Percentiles rank a stretch among this genome's conserved stretches.
Evolutionary conservation across 768 basidiomycete genomes (phyloP).

Genomic region (Psilocybe sp.): DNA sequence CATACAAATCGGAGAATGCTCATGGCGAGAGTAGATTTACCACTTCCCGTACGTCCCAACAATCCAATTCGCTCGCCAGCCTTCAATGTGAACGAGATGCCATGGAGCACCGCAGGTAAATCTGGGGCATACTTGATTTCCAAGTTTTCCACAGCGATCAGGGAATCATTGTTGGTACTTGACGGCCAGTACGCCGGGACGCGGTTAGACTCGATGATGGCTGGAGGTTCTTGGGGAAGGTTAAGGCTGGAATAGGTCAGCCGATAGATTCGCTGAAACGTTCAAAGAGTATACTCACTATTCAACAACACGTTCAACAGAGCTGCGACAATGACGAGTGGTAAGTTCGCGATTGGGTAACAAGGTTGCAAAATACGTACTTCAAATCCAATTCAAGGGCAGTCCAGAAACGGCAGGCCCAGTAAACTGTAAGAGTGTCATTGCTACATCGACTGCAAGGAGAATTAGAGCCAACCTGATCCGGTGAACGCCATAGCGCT

Average conservation of each 20-base stretch:
- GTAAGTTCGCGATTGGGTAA: neutral
- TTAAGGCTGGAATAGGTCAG: slow-evolving; percentile 42
- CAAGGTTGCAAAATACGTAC: slow-evolving; percentile 36
- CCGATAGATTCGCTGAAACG: neutral
- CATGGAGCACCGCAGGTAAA: slow-evolving; percentile 75
- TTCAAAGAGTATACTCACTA: slow-evolving; percentile 40
- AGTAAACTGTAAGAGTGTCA: slow-evolving; percentile 34
- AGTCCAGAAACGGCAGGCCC: slow-evolving; percentile 53
- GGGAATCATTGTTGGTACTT: slow-evolving; percentile 48
- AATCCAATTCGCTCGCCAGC: slow-evolving; percentile 76
- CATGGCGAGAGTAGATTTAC: slow-evolving; percentile 85
- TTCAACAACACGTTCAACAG: slow-evolving; percentile 89
- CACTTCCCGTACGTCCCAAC: slow-evolving; percentile 79
- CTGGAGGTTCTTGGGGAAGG: slow-evolving; percentile 83
- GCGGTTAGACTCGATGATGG: slow-evolving; percentile 67
- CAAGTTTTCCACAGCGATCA: slow-evolving; percentile 73
- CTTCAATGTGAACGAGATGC: slow-evolving; percentile 69
- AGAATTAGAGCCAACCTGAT: slow-evolving; percentile 27
- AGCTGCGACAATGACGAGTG: slow-evolving; percentile 38
- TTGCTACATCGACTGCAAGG: neutral
- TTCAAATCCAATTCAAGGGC: slow-evolving; percentile 74
- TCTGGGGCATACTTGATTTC: slow-evolving; percentile 83
- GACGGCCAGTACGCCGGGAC: slow-evolving; percentile 95
- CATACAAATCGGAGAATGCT: slow-evolving; percentile 78
- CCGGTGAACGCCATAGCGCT: slow-evolving; percentile 56